These are phyloP conservation scores for Tephrocybe sp. DNA, from an alignment of 768 basidiomycete genomes.

Conservation along the genomic window DNA sequence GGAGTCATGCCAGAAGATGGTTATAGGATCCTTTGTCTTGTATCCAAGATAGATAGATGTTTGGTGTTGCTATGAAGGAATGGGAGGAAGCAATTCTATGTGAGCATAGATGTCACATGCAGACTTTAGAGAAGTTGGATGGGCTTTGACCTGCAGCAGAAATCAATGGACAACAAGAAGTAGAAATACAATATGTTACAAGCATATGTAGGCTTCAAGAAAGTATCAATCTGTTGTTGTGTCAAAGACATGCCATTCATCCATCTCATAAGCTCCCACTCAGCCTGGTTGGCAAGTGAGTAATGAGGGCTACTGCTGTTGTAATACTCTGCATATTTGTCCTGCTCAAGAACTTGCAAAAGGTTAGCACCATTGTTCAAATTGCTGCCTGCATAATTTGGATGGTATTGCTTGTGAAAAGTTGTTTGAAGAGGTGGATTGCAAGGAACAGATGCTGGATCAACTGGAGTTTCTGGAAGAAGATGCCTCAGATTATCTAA, in stretches of 20 bases:
- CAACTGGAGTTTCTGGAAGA: background rate
- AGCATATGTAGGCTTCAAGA: background rate
- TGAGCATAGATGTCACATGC: background rate
- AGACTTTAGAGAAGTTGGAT: background rate
- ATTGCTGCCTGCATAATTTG: background rate
- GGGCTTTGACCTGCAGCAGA: background rate
- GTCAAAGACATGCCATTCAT: background rate
- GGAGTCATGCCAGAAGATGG: background rate
- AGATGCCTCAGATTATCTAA: background rate
- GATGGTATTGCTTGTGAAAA: background rate
- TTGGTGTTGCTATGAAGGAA: background rate
- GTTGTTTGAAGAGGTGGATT: background rate
- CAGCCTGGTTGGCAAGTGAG: background rate
- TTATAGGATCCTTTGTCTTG: slow-evolving; percentile 1
- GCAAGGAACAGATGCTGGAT: background rate
- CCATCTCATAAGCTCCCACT: background rate
- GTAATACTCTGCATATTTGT: background rate
- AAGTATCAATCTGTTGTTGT: too few relatives aligned
- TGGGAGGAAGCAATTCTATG: background rate
- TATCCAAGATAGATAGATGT: background rate
- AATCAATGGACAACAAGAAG: background rate
- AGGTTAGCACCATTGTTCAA: background rate
- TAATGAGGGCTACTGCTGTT: background rate
- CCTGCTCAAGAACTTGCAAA: background rate
- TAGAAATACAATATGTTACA: background rate